A percentile compares a stretch with the other conserved stretches of the same genome.
Conservation (phyloP, 2,329 filamentous ascomycete species). For the Aureobasidium leucospermi region DNA sequence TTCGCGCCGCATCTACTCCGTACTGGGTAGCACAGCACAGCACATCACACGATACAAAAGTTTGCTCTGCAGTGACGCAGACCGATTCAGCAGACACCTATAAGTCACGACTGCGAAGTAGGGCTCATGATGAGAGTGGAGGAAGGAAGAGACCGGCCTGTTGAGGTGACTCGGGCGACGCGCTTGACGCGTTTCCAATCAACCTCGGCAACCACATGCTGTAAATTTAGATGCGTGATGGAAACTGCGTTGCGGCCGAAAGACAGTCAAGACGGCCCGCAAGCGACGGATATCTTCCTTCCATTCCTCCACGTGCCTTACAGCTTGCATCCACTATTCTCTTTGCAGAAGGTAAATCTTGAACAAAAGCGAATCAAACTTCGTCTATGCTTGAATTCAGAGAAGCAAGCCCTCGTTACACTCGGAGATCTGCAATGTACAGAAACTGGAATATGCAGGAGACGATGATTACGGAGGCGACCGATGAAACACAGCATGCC, state of each 20-base stretch:
- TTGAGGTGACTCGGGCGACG: not conserved
- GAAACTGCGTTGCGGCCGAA: not conserved
- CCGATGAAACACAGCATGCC: not conserved
- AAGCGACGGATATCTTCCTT: not conserved
- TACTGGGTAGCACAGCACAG: too few species aligned
- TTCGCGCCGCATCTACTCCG: not conserved
- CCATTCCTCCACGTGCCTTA: slow-evolving; percentile 5
- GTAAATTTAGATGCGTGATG: not conserved
- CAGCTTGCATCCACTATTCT: slow-evolving; percentile 1
- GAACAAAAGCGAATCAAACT: not conserved
- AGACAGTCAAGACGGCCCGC: not conserved
- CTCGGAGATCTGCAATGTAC: not conserved
- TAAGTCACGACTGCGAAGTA: too few species aligned
- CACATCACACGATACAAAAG: too few species aligned
- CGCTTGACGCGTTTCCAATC: not conserved
- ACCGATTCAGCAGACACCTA: too few species aligned
- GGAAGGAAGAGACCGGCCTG: too few species aligned
- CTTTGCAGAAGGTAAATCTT: slow-evolving; percentile 4
- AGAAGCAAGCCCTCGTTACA: not conserved
- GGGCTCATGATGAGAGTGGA: too few species aligned
- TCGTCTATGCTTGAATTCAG: not conserved
- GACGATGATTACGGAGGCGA: not conserved
- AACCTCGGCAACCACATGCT: not conserved
- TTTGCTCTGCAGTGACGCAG: too few species aligned
- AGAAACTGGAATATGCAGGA: not conserved